phyloP scores from a whole-genome alignment of 164 flowering plant species.

The Echeveria elegans region DNA sequence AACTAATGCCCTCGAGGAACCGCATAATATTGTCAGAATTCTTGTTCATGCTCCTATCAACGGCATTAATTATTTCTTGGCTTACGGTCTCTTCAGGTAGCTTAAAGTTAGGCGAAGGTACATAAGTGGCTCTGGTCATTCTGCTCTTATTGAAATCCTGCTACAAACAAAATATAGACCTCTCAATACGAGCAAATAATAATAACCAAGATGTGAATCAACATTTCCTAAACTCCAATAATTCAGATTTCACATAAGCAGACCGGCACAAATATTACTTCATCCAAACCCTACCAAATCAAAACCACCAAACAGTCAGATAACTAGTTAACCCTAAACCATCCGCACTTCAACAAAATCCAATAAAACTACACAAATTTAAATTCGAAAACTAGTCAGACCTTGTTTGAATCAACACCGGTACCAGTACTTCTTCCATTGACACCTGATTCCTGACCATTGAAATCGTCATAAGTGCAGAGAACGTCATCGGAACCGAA shows the following conservation, averaged over 20 bases:
- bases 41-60: slow-evolving; percentile 32
- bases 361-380: too few species aligned
- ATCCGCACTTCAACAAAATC: not conserved
- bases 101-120: not conserved
- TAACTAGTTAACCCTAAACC: not conserved
- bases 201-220: too few species aligned
- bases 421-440: slow-evolving; percentile 31
- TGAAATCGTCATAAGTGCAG: slow-evolving; percentile 61
- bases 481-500: slow-evolving; percentile 73
- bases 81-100: slow-evolving; percentile 57
- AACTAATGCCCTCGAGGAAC: slow-evolving; percentile 88
- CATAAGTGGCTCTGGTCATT: not conserved
- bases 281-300: not conserved
- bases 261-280: too few species aligned
- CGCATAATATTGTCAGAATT: slow-evolving; percentile 69
- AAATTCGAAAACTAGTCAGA: slow-evolving; percentile 4
- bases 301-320: not conserved
- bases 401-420: slow-evolving; percentile 54
- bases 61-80: slow-evolving; percentile 51
- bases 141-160: slow-evolving; percentile 6
- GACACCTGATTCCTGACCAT: slow-evolving; percentile 29
- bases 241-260: too few species aligned
- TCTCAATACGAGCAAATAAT: too few species aligned
- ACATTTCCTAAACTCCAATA: too few species aligned
- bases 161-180: too few species aligned